Base-by-base conservation (phyloP, 75 land plant species). In the Sequoiadendron giganteum region DNA sequence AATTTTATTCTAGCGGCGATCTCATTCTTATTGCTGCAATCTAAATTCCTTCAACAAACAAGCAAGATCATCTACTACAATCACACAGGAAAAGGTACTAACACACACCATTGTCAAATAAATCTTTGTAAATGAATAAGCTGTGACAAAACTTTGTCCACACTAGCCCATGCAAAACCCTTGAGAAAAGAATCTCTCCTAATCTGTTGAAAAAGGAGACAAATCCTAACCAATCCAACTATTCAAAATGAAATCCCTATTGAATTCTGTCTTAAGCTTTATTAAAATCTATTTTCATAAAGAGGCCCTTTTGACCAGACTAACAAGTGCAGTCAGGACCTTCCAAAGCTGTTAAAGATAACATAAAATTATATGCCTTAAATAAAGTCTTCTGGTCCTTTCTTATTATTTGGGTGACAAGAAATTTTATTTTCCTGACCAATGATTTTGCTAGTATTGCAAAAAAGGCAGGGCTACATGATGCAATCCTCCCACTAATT, bases 191-290 rank as follows among this genome's bases (percentile, higher is more conserved):
- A 76, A 15, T 76, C 32, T 32, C 79, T 40, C 16, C 1, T 78
- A 18, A 78, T 77, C 13, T 39, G 19, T 78, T 40, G 18, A 16
- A 78, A 40, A 78, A 30, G 42, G 34, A 39, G 21, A 40, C 43
- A 39, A 78, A 78, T 77, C 79, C 42, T 3, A 77, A n/a, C 79
- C 79, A 13, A 77, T 79, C 28, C 82, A 79, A 79, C 82, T 19
- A 8, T 79, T 40, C 19, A 40, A 42, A 42, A 79, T 79, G 25
- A 40, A 19, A 21, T 79, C 45, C 45, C 3, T 11, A 79, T 40
- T 79, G 43, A 40, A 79, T 42, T 42, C 25, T 79, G 45, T 40
- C 28, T 18, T 40, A 40, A 11, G 45, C 28, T 21, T 40, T 79
- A 39, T 39, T 21, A 40, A 79, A 77, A 79, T 10, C 21, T 39